Evolutionary conservation across 2,329 filamentous ascomycete species (phyloP).

Genomic region (Biscogniauxia mediterranea): DNA sequence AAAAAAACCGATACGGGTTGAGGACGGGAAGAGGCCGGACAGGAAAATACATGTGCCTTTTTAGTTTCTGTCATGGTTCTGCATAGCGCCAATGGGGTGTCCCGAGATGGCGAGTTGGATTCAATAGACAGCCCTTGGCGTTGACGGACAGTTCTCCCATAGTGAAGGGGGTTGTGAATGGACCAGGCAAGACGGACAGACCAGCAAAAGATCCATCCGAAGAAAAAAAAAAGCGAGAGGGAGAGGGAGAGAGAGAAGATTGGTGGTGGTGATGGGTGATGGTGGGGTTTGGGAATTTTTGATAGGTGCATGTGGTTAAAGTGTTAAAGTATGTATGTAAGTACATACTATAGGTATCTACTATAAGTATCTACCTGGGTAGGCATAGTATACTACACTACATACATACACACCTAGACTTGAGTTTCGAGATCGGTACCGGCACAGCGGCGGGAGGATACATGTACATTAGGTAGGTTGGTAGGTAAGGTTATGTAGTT

Average conservation of each 20-base stretch:
- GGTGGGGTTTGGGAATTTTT: no score
- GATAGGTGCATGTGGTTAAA: no score
- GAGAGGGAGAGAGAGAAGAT: no score
- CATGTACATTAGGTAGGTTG: background rate
- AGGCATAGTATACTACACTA: background rate
- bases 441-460: background rate
- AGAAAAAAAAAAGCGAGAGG: no score
- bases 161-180: background rate
- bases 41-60: background rate
- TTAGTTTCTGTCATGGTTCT: background rate
- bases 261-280: background rate
- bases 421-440: background rate
- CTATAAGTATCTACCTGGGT: no score
- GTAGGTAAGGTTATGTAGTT: no score
- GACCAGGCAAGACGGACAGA: background rate
- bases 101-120: background rate
- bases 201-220: no score
- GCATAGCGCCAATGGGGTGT: background rate
- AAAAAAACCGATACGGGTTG: conserved; percentile 14
- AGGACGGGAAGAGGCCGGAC: conserved; percentile 5
- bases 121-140: background rate
- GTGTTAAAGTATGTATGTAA: no score
- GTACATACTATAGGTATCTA: no score
- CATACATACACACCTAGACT: background rate
- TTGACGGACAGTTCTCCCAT: background rate